phyloP scores from a whole-genome alignment of 2,329 filamentous ascomycete species.

The Claviceps pazoutovae region DNA sequence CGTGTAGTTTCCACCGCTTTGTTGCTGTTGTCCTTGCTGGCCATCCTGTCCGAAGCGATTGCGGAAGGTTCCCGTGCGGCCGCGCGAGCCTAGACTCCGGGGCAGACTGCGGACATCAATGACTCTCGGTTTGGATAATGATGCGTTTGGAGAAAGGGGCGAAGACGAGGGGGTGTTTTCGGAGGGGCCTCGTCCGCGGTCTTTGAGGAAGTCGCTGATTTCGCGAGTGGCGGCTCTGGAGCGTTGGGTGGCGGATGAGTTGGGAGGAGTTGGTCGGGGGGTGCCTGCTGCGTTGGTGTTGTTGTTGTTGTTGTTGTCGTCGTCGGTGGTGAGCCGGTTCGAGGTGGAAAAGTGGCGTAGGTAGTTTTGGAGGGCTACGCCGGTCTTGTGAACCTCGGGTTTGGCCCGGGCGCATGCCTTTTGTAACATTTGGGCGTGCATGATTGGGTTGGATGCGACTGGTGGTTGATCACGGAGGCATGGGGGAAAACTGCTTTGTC shows the following conservation, averaged over 20 bases:
- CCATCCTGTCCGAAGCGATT: slow-evolving; percentile 6
- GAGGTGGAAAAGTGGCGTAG: slow-evolving; percentile 22
- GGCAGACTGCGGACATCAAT: slow-evolving; percentile 27
- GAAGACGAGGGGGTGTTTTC: too few species aligned
- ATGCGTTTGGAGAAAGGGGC: not conserved
- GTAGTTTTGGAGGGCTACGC: slow-evolving; percentile 17
- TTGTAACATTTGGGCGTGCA: slow-evolving; percentile 25
- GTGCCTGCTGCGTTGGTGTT: too few species aligned
- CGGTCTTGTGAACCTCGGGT: slow-evolving; percentile 20
- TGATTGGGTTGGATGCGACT: slow-evolving; percentile 12
- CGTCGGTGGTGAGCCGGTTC: slow-evolving; percentile 8
- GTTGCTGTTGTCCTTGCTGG: slow-evolving; percentile 1
- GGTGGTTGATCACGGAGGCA: slow-evolving; percentile 1
- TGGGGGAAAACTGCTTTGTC: not conserved
- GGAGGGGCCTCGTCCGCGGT: not conserved
- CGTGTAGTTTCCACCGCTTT: not conserved
- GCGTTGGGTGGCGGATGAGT: slow-evolving; percentile 14
- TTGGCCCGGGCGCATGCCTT: slow-evolving; percentile 22
- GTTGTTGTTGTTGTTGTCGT: too few species aligned
- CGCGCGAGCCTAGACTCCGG: slow-evolving; percentile 13
- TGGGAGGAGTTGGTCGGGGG: slow-evolving; percentile 1
- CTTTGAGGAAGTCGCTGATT: slow-evolving; percentile 18
- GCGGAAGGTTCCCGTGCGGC: slow-evolving; percentile 12
- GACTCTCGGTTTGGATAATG: slow-evolving; percentile 17
- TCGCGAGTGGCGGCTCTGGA: slow-evolving; percentile 21